Evolutionary conservation across 2,329 filamentous ascomycete species (phyloP).

Genomic region (Clonostachys rhizophaga): DNA sequence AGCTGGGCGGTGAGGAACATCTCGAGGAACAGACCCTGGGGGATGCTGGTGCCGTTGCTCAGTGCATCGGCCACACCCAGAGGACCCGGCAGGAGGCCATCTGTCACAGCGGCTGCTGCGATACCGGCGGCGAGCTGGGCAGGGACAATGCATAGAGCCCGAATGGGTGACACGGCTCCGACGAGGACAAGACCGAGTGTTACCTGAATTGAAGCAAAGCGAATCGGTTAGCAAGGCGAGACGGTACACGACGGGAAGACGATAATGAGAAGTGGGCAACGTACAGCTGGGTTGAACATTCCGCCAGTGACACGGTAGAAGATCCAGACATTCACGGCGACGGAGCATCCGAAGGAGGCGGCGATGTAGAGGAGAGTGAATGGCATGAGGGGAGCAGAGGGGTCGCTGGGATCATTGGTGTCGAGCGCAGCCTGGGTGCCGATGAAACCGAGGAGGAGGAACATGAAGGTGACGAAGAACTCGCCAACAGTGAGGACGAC

Average conservation of each 20-base stretch:
- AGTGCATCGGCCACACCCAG: slow-evolving; percentile 48
- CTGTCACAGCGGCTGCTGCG: slow-evolving; percentile 48
- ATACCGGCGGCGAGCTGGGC: slow-evolving; percentile 53
- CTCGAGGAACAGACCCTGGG: slow-evolving; percentile 58
- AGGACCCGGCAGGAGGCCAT: slow-evolving; percentile 46
- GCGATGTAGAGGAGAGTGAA: slow-evolving; percentile 42
- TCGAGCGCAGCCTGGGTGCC: slow-evolving; percentile 30
- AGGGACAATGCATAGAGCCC: slow-evolving; percentile 43
- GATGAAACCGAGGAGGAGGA: slow-evolving; percentile 38
- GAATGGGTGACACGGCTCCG: slow-evolving; percentile 47
- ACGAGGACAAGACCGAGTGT: slow-evolving; percentile 56
- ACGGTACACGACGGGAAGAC: neutral
- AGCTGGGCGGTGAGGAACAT: slow-evolving; percentile 57
- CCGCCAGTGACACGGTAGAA: slow-evolving; percentile 50
- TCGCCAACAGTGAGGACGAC: slow-evolving; percentile 38
- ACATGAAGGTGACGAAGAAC: slow-evolving; percentile 49
- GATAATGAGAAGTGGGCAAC: slow-evolving; percentile 8
- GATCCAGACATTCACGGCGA: slow-evolving; percentile 50
- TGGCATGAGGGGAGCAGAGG: slow-evolving; percentile 18
- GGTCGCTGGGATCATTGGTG: slow-evolving; percentile 17
- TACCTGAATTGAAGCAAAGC: slow-evolving; percentile 20
- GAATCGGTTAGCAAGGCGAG: neutral
- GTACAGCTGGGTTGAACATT: slow-evolving; percentile 45
- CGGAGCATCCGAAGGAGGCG: slow-evolving; percentile 40
- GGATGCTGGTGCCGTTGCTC: slow-evolving; percentile 38